Conservation (phyloP, 768 basidiomycete species). For the Tephrocybe sp. region DNA sequence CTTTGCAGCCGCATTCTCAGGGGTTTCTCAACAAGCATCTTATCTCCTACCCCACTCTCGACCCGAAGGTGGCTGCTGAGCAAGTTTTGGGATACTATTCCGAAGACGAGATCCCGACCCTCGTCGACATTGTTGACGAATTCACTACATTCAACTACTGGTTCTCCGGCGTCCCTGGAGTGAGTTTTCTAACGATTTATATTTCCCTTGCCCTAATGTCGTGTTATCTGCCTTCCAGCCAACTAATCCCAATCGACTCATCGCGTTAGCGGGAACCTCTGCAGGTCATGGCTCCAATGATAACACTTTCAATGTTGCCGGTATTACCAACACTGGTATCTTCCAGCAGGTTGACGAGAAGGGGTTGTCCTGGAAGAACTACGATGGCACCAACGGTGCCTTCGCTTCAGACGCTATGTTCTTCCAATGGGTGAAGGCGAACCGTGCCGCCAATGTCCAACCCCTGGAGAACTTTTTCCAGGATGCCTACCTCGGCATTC, state of each 20-base stretch:
- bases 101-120: slow-evolving; percentile 21
- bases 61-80: slow-evolving; percentile 22
- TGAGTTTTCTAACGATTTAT: not conserved
- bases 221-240: slow-evolving; percentile 9
- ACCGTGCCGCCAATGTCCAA: slow-evolving; percentile 18
- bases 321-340: slow-evolving; percentile 21
- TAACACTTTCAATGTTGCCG: slow-evolving; percentile 4
- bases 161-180: slow-evolving; percentile 29
- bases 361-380: slow-evolving; percentile 26
- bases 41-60: slow-evolving; percentile 17
- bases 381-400: slow-evolving; percentile 21
- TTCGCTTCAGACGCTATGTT: slow-evolving; percentile 23
- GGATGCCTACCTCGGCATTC: slow-evolving; percentile 23
- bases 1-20: slow-evolving; percentile 18
- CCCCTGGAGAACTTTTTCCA: slow-evolving; percentile 28
- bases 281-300: not conserved
- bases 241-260: slow-evolving; percentile 21
- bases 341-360: slow-evolving; percentile 26
- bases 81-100: slow-evolving; percentile 24
- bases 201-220: not conserved
- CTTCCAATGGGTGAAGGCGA: slow-evolving; percentile 20
- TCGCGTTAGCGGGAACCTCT: not conserved
- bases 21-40: slow-evolving; percentile 26
- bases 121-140: slow-evolving; percentile 21
- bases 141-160: slow-evolving; percentile 31